phyloP scores from a whole-genome alignment of 768 basidiomycete genomes.

The Tremella mesenterica region DNA sequence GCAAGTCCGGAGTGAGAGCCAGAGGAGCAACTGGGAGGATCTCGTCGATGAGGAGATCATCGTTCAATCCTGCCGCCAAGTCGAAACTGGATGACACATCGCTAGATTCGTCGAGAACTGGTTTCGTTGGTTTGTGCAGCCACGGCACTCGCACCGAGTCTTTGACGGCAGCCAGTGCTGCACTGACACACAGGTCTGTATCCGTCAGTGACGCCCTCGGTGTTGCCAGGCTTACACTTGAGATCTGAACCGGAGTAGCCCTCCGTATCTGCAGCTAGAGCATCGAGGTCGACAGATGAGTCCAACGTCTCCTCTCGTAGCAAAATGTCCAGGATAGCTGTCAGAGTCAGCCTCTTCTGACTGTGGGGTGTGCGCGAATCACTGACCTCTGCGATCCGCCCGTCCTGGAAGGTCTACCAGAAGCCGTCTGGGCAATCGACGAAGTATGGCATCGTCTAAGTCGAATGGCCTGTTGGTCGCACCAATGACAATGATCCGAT shows the following conservation, averaged over 20 bases:
- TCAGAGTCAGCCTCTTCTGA: background rate
- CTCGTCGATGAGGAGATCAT: no score
- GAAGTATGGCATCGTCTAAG: constrained; percentile 68
- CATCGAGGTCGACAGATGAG: constrained; percentile 31
- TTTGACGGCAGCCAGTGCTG: constrained; percentile 84
- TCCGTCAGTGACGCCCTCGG: background rate
- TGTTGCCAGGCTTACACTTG: constrained; percentile 59
- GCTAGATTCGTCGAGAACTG: no score
- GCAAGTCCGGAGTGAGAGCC: no score
- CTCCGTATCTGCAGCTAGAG: constrained; percentile 34
- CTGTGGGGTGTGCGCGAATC: background rate
- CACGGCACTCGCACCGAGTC: constrained; percentile 75
- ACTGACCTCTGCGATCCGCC: constrained; percentile 70
- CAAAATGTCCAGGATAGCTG: constrained; percentile 80
- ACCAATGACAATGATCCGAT: constrained; percentile 80
- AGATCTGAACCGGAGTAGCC: constrained; percentile 90
- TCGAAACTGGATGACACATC: no score
- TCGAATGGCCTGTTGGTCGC: constrained; percentile 66
- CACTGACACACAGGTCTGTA: constrained; percentile 81
- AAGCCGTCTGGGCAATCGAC: constrained; percentile 74
- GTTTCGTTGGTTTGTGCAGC: constrained; percentile 39
- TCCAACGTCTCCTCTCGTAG: constrained; percentile 66
- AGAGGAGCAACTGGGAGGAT: no score
- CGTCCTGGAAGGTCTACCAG: constrained; percentile 82
- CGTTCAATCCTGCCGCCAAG: no score